Conservation (phyloP, 2,329 filamentous ascomycete genomes). For the Alternaria sp. region DNA sequence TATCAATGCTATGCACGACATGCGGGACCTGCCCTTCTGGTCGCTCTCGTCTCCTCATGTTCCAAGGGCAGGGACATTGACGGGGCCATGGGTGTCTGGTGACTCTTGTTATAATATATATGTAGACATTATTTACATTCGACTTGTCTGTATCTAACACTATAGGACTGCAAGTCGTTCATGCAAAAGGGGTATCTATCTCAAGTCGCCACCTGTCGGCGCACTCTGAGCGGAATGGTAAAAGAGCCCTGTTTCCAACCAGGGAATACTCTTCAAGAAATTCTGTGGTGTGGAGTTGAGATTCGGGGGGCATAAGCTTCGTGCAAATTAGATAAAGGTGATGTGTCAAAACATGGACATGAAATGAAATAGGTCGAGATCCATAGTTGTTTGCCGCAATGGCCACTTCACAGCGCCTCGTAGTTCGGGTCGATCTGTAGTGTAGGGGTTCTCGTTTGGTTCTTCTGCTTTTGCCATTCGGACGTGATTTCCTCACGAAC, state of each 20-base stretch:
- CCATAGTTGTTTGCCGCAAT: constrained; percentile 12
- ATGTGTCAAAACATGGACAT: constrained; percentile 36
- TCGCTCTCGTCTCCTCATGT: not conserved
- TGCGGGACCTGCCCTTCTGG: not conserved
- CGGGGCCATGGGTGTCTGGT: not conserved
- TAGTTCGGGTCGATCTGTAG: constrained; percentile 50
- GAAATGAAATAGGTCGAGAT: constrained; percentile 30
- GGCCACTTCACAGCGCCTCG: constrained; percentile 35
- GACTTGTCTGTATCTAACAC: constrained; percentile 24
- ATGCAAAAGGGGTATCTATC: constrained; percentile 36
- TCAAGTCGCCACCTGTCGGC: constrained; percentile 25
- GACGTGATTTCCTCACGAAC: constrained; percentile 84
- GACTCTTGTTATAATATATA: not conserved
- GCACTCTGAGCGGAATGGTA: constrained; percentile 15
- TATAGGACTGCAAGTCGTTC: constrained; percentile 25
- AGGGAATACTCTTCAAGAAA: constrained; percentile 13
- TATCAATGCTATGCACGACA: constrained; percentile 2
- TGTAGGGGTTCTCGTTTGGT: constrained; percentile 48
- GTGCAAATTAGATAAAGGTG: constrained; percentile 33
- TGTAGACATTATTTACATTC: constrained; percentile 12
- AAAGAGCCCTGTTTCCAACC: constrained; percentile 17
- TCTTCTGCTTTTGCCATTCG: constrained; percentile 67
- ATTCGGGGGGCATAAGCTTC: constrained; percentile 25
- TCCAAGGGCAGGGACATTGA: not conserved
- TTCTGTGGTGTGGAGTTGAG: constrained; percentile 20